Evolutionary conservation across 78 protist species (phyloP).

Genomic region (Speleostelium caveatum): DNA sequence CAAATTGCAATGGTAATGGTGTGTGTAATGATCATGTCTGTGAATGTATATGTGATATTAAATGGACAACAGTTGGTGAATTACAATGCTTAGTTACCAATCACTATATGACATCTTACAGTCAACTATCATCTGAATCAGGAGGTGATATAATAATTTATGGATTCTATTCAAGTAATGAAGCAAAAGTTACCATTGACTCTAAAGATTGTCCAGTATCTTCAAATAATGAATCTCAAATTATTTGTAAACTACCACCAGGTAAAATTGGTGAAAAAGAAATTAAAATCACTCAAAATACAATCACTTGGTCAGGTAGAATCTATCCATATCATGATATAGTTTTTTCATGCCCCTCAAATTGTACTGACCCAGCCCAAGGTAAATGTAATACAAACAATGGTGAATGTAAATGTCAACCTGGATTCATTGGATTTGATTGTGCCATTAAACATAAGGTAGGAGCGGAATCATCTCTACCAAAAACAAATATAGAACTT

Average conservation of each 20-base stretch:
- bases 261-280: not conserved
- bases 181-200: not conserved
- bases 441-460: too few relatives aligned
- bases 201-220: not conserved
- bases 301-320: conserved; percentile 7
- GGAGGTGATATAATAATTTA: not conserved
- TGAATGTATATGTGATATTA: not conserved
- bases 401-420: not conserved
- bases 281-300: not conserved
- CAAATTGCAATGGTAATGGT: not conserved
- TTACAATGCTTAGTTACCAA: not conserved
- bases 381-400: not conserved
- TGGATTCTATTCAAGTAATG: not conserved
- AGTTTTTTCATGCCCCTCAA: not conserved
- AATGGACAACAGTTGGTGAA: not conserved
- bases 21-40: not conserved
- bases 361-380: not conserved
- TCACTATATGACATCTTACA: not conserved
- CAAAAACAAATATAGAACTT: too few relatives aligned
- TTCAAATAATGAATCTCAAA: not conserved
- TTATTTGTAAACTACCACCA: not conserved
- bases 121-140: not conserved
- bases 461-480: too few relatives aligned
- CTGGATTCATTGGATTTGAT: not conserved
- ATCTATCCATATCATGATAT: not conserved